These are phyloP conservation scores for Phytopythium aichiense DNA, from an alignment of 352 stramenopile species.

Conservation along the genomic window DNA sequence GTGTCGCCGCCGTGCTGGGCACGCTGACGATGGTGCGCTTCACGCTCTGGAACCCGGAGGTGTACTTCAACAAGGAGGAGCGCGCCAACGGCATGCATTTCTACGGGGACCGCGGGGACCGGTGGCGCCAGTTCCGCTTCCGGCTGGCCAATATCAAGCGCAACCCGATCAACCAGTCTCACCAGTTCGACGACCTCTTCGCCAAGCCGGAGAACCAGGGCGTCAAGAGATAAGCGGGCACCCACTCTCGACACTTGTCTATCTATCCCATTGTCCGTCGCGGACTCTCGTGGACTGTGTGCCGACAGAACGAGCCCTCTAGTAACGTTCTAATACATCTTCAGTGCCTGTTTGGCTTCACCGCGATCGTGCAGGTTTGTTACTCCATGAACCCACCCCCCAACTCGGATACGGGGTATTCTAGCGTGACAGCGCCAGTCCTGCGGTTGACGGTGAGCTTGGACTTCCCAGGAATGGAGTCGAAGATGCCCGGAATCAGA, in stretches of 20 bases:
- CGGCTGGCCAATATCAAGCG: slow-evolving; percentile 55
- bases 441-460: slow-evolving; percentile 29
- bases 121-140: slow-evolving; percentile 65
- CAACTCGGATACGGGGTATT: slow-evolving; percentile 37
- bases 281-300: not conserved
- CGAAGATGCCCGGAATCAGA: slow-evolving; percentile 54
- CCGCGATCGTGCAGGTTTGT: not conserved
- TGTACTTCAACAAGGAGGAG: slow-evolving; percentile 64
- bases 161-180: slow-evolving; percentile 77
- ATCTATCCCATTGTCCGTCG: slow-evolving; percentile 1
- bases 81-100: slow-evolving; percentile 43
- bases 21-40: slow-evolving; percentile 35
- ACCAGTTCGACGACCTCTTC: slow-evolving; percentile 53
- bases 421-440: slow-evolving; percentile 23
- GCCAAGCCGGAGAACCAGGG: slow-evolving; percentile 51
- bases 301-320: not conserved
- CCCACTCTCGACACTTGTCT: not conserved
- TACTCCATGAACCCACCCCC: slow-evolving; percentile 11
- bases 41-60: slow-evolving; percentile 52
- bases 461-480: slow-evolving; percentile 46
- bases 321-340: slow-evolving; percentile 4
- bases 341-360: not conserved
- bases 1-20: slow-evolving; percentile 26
- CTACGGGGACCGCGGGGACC: slow-evolving; percentile 30
- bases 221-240: slow-evolving; percentile 39